Evolutionary conservation across 2,329 filamentous ascomycete genomes (phyloP), one percentile per base, ranked within the genome.

Genomic region (Beauveria brongniartii): DNA sequence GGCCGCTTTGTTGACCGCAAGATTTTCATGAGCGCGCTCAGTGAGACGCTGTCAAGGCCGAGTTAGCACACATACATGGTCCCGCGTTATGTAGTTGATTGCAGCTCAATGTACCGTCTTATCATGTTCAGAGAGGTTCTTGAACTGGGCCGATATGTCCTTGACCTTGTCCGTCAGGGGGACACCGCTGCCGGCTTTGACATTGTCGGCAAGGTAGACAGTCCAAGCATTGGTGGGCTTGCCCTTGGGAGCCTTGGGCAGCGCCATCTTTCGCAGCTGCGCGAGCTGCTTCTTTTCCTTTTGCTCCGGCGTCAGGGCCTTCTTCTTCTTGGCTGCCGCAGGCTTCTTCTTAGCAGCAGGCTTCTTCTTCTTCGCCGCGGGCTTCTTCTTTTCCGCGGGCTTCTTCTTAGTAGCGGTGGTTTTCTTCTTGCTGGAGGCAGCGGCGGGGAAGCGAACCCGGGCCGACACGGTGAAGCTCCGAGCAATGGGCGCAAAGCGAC

Each of bases 51-150:
- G 59, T 26, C 57, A 40, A 5, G 22, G 5, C 30, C 8, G 26
- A 40, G 20, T 55, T 40, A 46, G 53, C 22, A 28, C 18, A 24
- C 5, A 50, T n/a, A 58, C 22, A 28, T 8, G 2, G 6, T 41
- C n/a, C 18, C 40, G 9, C 22, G 3, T 3, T 50, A 10, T 2
- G 9, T 1, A 14, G 22, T 16, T 47, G 44, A 26, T 57, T 34
- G 3, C n/a, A 18, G 18, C 24, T 48, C 40, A 30, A 69, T 77
- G 64, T 72, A 83, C 81, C 72, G 81, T 68, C 8, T 68, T 63
- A 65, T 83, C 78, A 0, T 69, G 64, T 2, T 69, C 44, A 8
- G 78, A 68, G 43, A 84, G 65, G 3, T 56, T 54, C 62, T 76
- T 77, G 69, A 70, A 84, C 1, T 65, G 60, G 7, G 61, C 62